Conservation (phyloP, 768 basidiomycete species). For the Boletellus sp. region DNA sequence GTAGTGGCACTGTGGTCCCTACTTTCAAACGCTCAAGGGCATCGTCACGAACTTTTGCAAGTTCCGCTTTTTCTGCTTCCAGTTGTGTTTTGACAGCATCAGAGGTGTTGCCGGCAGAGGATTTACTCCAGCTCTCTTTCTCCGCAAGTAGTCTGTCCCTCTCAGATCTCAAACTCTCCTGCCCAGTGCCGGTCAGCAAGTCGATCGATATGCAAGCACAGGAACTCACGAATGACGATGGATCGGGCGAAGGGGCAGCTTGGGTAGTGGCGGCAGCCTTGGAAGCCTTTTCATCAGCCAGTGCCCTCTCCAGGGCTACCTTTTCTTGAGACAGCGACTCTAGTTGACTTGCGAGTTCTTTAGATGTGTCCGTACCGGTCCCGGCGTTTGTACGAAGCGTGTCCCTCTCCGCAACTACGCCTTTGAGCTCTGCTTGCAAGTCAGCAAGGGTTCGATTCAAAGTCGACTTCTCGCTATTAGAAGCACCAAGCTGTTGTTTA, state of each 20-base stretch:
- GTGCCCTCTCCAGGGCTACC: slow-evolving; percentile 34
- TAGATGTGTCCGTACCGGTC: slow-evolving; percentile 17
- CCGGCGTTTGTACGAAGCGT: slow-evolving; percentile 17
- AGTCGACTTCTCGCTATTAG: slow-evolving; percentile 27
- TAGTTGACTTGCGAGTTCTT: slow-evolving; percentile 34
- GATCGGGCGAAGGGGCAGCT: slow-evolving; percentile 17
- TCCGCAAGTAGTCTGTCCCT: slow-evolving; percentile 60
- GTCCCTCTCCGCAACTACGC: slow-evolving; percentile 28
- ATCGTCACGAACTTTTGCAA: slow-evolving; percentile 58
- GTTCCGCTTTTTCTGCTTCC: slow-evolving; percentile 59
- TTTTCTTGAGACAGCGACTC: slow-evolving; percentile 38
- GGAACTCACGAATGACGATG: slow-evolving; percentile 32
- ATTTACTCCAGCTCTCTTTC: slow-evolving; percentile 41
- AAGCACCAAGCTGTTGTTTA: slow-evolving; percentile 22
- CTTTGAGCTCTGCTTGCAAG: slow-evolving; percentile 28
- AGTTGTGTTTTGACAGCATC: slow-evolving; percentile 39
- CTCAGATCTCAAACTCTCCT: slow-evolving; percentile 57
- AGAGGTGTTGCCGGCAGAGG: slow-evolving; percentile 21
- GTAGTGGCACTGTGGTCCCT: slow-evolving; percentile 1
- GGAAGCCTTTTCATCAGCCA: slow-evolving; percentile 37
- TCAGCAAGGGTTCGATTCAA: slow-evolving; percentile 26
- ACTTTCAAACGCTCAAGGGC: slow-evolving; percentile 60
- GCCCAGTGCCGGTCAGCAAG: background rate
- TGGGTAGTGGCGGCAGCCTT: slow-evolving; percentile 14
- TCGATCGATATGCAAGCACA: background rate